phyloP scores from a whole-genome alignment of 1,284 basidiomycete species.

The Prillingera fragicola region DNA sequence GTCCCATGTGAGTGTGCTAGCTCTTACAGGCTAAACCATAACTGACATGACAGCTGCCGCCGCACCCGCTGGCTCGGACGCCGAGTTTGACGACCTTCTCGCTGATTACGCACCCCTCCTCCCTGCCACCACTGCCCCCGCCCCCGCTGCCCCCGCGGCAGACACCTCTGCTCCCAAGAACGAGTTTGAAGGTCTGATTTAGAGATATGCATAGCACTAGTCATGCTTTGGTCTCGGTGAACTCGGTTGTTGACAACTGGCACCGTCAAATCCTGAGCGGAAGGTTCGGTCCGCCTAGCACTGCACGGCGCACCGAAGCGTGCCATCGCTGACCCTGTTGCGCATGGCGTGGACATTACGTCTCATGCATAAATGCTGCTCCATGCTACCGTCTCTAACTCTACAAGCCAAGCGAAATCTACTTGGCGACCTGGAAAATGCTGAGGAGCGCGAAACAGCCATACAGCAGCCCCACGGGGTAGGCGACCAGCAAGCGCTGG shows the following conservation, averaged over 20 bases:
- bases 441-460: slow-evolving; percentile 86
- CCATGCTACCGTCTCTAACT: neutral
- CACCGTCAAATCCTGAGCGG: too few relatives aligned
- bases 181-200: slow-evolving; percentile 43
- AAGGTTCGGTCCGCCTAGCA: too few relatives aligned
- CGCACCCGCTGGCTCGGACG: slow-evolving; percentile 30
- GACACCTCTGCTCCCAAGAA: slow-evolving; percentile 27
- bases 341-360: too few relatives aligned
- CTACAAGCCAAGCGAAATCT: neutral
- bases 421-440: slow-evolving; percentile 46
- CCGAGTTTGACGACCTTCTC: slow-evolving; percentile 44
- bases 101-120: slow-evolving; percentile 41
- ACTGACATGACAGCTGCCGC: slow-evolving; percentile 14
- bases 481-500: slow-evolving; percentile 85
- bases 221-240: too few relatives aligned
- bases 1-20: slow-evolving; percentile 47
- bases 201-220: too few relatives aligned
- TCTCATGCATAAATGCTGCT: slow-evolving; percentile 1
- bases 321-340: too few relatives aligned
- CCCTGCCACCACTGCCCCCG: slow-evolving; percentile 30
- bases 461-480: slow-evolving; percentile 84
- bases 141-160: slow-evolving; percentile 18
- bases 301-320: too few relatives aligned
- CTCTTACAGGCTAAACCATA: too few relatives aligned
- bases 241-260: too few relatives aligned